These are phyloP conservation scores for Daldinia grandis DNA, from an alignment of 495 filamentous ascomycete genomes.

Conservation along the genomic window DNA sequence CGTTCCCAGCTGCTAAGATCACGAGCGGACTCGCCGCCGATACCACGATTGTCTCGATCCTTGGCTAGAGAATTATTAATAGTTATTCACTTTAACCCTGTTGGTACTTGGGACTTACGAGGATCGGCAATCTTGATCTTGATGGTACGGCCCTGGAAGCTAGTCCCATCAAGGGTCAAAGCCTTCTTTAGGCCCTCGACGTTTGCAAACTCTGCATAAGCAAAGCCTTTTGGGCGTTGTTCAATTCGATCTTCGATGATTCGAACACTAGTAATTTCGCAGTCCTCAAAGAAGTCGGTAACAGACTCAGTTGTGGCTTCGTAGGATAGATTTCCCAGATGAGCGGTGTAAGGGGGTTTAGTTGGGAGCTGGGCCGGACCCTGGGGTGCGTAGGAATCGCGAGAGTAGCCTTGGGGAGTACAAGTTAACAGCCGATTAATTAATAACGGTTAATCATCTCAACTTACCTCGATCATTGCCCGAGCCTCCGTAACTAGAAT, in stretches of 20 bases:
- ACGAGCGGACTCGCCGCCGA: conserved; percentile 58
- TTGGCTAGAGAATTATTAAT: conserved; percentile 68
- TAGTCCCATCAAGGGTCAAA: conserved; percentile 77
- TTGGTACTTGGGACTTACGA: conserved; percentile 45
- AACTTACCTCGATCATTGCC: conserved; percentile 50
- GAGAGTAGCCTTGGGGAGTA: conserved; percentile 64
- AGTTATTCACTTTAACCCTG: neutral
- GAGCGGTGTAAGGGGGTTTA: conserved; percentile 92
- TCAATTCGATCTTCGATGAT: conserved; percentile 96
- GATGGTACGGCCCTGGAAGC: conserved; percentile 86
- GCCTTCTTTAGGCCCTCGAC: conserved; percentile 92
- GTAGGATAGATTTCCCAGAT: conserved; percentile 96
- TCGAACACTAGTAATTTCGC: conserved; percentile 85
- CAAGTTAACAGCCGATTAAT: conserved; percentile 4
- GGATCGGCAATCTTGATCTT: conserved; percentile 71
- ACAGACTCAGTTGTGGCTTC: conserved; percentile 85
- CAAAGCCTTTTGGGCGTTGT: conserved; percentile 93
- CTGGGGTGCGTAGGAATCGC: conserved; percentile 74
- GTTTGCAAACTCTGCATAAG: conserved; percentile 92
- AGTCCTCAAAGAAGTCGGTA: conserved; percentile 82
- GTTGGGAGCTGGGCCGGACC: conserved; percentile 83
- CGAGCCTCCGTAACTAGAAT: conserved; percentile 42
- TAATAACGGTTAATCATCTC: conserved; percentile 22
- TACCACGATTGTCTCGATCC: conserved; percentile 61
- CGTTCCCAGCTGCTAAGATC: conserved; percentile 86